Evolutionary conservation across 306 rosid species (phyloP).

Genomic region (Vicia villosa): DNA sequence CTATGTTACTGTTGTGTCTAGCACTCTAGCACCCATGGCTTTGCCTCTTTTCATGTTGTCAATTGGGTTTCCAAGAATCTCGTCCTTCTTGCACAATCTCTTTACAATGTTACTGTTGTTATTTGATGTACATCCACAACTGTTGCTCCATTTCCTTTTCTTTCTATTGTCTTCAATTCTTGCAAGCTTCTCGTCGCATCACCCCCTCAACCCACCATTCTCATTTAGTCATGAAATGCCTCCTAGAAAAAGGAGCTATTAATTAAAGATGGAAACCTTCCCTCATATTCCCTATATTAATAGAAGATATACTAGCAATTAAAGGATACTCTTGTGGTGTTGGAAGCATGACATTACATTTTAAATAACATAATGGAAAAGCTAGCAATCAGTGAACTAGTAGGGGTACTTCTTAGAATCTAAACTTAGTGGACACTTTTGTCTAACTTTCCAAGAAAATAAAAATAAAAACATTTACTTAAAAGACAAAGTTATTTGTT

Average conservation of each 20-base stretch:
- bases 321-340: conserved; percentile 4
- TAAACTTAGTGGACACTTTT: conserved; percentile 5
- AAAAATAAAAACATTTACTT: no score
- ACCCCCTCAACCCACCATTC: background rate
- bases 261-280: background rate
- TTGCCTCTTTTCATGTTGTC: no score
- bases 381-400: conserved; percentile 6
- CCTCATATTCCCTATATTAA: background rate
- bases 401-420: conserved; percentile 14
- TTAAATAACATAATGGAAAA: background rate
- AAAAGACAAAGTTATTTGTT: background rate
- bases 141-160: background rate
- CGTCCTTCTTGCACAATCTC: background rate
- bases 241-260: background rate
- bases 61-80: background rate
- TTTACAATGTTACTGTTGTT: no score
- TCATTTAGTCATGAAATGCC: background rate
- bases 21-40: no score
- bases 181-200: background rate
- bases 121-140: background rate
- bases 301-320: conserved; percentile 4
- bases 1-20: no score
- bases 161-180: background rate
- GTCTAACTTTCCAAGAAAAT: background rate
- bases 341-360: background rate